These are phyloP conservation scores for Trichophyton simii DNA, from an alignment of 2,329 filamentous ascomycete species.

Conservation along the genomic window DNA sequence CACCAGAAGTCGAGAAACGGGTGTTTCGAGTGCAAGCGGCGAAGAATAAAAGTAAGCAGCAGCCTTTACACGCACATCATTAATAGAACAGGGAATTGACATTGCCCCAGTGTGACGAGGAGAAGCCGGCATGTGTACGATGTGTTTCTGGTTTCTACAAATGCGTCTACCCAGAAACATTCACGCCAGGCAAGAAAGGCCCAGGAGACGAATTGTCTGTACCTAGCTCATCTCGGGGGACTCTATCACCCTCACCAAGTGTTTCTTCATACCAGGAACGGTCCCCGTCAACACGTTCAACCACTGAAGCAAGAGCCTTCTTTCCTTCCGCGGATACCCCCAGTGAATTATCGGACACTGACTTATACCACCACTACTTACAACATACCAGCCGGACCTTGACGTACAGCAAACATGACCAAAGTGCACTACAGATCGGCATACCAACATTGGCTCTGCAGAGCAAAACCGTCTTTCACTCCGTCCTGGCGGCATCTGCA, in stretches of 20 bases:
- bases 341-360: neutral
- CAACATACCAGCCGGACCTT: constrained; percentile 5
- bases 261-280: neutral
- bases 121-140: constrained; percentile 4
- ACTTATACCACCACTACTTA: constrained; percentile 5
- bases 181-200: neutral
- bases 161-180: constrained; percentile 2
- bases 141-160: constrained; percentile 2
- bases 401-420: neutral
- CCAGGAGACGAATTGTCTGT: neutral
- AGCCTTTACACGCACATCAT: neutral
- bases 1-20: constrained; percentile 5
- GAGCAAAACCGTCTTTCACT: constrained; percentile 7
- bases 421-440: constrained; percentile 5
- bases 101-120: constrained; percentile 4
- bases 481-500: constrained; percentile 6
- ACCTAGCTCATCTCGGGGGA: neutral
- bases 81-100: neutral
- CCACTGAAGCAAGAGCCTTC: neutral
- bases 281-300: constrained; percentile 3
- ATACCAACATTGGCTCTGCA: constrained; percentile 3
- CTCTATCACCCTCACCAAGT: constrained; percentile 2
- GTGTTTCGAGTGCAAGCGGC: constrained; percentile 6
- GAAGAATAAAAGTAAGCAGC: constrained; percentile 4
- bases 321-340: neutral